Evolutionary conservation across 345 rosid species (phyloP).

Genomic region (Populus tremula): DNA sequence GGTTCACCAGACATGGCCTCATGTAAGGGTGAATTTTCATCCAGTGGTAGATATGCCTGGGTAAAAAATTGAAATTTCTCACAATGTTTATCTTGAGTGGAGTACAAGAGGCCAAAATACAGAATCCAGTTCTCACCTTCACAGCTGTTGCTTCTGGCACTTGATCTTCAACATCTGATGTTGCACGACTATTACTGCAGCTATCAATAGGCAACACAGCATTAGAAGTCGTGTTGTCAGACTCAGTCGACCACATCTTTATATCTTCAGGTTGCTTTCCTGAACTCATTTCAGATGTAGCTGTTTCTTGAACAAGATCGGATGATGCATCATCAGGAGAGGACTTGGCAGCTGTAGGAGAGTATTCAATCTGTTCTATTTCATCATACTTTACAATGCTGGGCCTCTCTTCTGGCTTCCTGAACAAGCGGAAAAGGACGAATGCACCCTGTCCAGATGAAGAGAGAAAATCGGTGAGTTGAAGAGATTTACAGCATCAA

Average conservation of each 20-base stretch:
- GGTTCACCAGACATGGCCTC: conserved; percentile 33
- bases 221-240: conserved; percentile 30
- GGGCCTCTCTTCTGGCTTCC: conserved; percentile 56
- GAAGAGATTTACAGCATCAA: neutral
- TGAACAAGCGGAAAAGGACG: conserved; percentile 83
- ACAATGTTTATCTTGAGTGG: neutral
- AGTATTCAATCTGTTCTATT: conserved; percentile 45
- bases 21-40: conserved; percentile 20
- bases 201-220: conserved; percentile 34
- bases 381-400: conserved; percentile 46
- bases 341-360: conserved; percentile 51
- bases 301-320: conserved; percentile 58
- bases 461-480: conserved; percentile 5
- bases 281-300: conserved; percentile 25
- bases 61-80: neutral
- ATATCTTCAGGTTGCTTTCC: conserved; percentile 28
- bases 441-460: conserved; percentile 47
- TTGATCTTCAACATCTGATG: conserved; percentile 55
- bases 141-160: conserved; percentile 31
- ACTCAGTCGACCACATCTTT: conserved; percentile 31
- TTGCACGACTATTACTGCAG: conserved; percentile 44
- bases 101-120: neutral
- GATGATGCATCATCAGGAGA: conserved; percentile 65
- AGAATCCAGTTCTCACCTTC: conserved; percentile 38
- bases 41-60: conserved; percentile 37